These are phyloP conservation scores for Eleusine indica DNA, from an alignment of 176 grass and related monocot species.

Conservation along the genomic window DNA sequence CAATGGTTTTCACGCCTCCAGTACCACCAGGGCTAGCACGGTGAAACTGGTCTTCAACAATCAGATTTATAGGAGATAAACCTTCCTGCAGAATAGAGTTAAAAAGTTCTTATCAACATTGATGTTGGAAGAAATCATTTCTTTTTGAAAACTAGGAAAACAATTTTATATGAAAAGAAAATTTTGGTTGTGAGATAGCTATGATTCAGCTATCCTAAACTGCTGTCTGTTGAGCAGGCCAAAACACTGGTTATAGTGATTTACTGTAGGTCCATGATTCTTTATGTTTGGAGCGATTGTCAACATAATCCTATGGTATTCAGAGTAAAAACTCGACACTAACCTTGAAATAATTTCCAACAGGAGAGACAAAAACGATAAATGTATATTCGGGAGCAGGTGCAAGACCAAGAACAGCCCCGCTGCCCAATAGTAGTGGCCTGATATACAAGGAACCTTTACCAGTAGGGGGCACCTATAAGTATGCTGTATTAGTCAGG, in stretches of 20 bases:
- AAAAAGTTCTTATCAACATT: conserved; percentile 12
- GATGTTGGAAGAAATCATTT: conserved; percentile 6
- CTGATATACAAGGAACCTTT: conserved; percentile 93
- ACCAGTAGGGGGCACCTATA: conserved; percentile 76
- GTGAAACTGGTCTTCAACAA: conserved; percentile 85
- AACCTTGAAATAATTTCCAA: conserved; percentile 99
- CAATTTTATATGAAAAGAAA: neutral
- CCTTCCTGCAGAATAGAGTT: conserved; percentile 67
- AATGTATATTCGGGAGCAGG: conserved; percentile 92
- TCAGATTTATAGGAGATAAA: conserved; percentile 87
- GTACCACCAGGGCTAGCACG: conserved; percentile 88
- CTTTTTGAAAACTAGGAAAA: neutral
- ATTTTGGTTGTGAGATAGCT: neutral
- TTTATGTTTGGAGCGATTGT: conserved; percentile 1
- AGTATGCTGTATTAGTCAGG: neutral
- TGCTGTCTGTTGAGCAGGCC: neutral
- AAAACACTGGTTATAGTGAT: neutral
- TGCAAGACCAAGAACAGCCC: conserved; percentile 86
- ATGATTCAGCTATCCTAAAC: conserved; percentile 1
- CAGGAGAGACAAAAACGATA: conserved; percentile 91
- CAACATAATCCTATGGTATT: neutral
- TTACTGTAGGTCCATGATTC: neutral
- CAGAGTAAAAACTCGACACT: conserved; percentile 23
- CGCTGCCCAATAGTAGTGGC: conserved; percentile 84
- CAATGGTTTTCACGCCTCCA: conserved; percentile 86